Evolutionary conservation across 176 grass and related monocot species (phyloP), one percentile per base, ranked within the genome.

Genomic region (Aegilops bicornis): DNA sequence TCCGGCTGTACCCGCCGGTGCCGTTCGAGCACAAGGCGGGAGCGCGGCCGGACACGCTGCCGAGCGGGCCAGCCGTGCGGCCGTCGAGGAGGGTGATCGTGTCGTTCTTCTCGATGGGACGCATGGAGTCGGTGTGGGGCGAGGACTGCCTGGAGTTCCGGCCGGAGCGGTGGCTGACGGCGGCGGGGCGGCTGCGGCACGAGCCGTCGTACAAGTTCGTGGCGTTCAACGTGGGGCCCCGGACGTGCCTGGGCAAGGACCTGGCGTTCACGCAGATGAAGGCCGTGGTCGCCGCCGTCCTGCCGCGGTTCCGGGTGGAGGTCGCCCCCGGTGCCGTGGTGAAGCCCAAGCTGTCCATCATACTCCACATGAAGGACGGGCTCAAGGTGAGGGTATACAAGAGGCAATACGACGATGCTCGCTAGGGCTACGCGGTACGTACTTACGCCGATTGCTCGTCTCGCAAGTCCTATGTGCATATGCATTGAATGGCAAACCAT

Each of bases 121-220:
- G 95, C n/a, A 88, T 93, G 95, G 95, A 93, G 85, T 48, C 79
- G 30, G 87, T 98, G 52, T 98, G 95, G 95, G 95, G 95, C 8
- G 85, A 95, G 33, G 93, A 98, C 79, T 95, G 96, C 90, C 37
- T 62, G 13, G 96, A 98, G 15, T 98, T 98, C 91, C 72, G 72
- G 58, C 96, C 96, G 3, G 96, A 98, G 81, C 64, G 96, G 67
- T 98, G 96, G 96, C 84, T 98, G 43, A 94, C 96, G 8, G 58
- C 84, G 0, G 90, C 70, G 27, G 91, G 93, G 35, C 79, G 82
- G 71, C 32, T 90, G 59, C 80, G 43, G 54, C 91, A 98, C 48
- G 87, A 93, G 83, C 95, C 92, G 42, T 83, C 93, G 24, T 89
- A 88, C 89, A 98, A 90, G 87, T 98, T 95, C 86, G 79, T 95